These are phyloP conservation scores for Colletotrichum filicis DNA, from an alignment of 2,329 filamentous ascomycete species.

Conservation along the genomic window DNA sequence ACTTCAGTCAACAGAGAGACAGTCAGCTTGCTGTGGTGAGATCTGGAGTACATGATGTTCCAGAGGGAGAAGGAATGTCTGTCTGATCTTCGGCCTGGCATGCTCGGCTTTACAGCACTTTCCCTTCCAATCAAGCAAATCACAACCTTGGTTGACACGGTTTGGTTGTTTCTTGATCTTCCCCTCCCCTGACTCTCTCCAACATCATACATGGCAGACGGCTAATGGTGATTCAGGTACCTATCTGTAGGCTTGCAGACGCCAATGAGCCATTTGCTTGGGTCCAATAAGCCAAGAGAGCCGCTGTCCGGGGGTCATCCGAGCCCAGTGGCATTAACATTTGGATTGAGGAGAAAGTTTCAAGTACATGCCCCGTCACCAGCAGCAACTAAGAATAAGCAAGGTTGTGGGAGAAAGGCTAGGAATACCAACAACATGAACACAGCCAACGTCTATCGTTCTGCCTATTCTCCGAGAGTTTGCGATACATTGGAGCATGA, in stretches of 20 bases:
- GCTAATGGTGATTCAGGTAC: constrained; percentile 11
- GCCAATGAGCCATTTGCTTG: constrained; percentile 19
- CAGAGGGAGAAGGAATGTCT: constrained; percentile 14
- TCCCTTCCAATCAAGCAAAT: constrained; percentile 19
- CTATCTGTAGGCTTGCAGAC: background rate
- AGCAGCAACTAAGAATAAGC: constrained; percentile 10
- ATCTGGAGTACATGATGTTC: constrained; percentile 1
- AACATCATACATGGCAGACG: background rate
- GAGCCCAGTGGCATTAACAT: background rate
- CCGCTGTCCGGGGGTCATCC: background rate
- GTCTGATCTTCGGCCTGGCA: background rate
- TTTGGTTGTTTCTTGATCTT: background rate
- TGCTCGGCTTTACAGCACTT: background rate
- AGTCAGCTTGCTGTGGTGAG: background rate
- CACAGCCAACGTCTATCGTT: background rate
- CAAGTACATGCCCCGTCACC: background rate
- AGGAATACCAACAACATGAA: background rate
- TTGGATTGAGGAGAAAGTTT: background rate
- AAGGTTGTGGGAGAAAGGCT: background rate
- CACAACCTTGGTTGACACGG: constrained; percentile 11
- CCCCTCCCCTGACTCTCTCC: background rate
- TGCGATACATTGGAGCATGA: background rate
- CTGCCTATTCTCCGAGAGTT: background rate
- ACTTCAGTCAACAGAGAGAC: background rate
- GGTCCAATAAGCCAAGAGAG: constrained; percentile 14